Evolutionary conservation across 2,329 filamentous ascomycete genomes (phyloP).

Genomic region (Colletotrichum orchidophilum): DNA sequence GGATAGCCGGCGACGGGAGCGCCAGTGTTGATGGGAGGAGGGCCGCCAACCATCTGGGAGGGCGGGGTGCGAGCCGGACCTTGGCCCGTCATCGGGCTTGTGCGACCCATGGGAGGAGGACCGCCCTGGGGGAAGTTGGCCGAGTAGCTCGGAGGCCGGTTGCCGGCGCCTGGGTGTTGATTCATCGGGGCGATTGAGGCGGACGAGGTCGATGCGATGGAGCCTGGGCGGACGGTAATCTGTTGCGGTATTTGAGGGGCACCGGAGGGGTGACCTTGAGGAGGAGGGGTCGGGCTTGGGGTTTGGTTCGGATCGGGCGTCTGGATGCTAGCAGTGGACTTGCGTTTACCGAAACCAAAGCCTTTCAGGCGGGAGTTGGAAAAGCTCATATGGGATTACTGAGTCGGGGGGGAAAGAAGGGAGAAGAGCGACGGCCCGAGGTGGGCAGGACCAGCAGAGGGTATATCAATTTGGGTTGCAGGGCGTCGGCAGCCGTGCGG

Average conservation of each 20-base stretch:
- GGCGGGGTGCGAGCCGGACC: slow-evolving; percentile 64
- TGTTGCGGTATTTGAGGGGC: slow-evolving; percentile 61
- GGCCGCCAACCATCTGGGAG: slow-evolving; percentile 69
- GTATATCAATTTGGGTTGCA: slow-evolving; percentile 30
- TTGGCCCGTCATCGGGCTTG: slow-evolving; percentile 59
- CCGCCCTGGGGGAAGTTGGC: slow-evolving; percentile 61
- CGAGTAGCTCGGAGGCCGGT: slow-evolving; percentile 72
- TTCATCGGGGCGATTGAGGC: slow-evolving; percentile 67
- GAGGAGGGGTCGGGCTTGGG: slow-evolving; percentile 50
- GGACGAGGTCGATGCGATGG: slow-evolving; percentile 57
- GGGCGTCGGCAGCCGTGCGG: slow-evolving; percentile 19
- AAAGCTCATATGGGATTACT: slow-evolving; percentile 71
- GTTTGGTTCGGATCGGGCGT: slow-evolving; percentile 49
- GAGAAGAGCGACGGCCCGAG: slow-evolving; percentile 29
- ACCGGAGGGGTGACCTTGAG: slow-evolving; percentile 36
- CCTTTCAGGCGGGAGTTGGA: slow-evolving; percentile 82
- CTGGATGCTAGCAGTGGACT: slow-evolving; percentile 71
- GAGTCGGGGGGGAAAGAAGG: slow-evolving; percentile 26
- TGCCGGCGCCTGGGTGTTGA: slow-evolving; percentile 63
- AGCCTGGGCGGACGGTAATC: slow-evolving; percentile 48
- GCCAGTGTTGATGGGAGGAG: slow-evolving; percentile 74
- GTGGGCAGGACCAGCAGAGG: slow-evolving; percentile 32
- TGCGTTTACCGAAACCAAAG: slow-evolving; percentile 85
- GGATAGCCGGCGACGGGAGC: slow-evolving; percentile 68
- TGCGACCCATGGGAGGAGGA: slow-evolving; percentile 62